Evolutionary conservation across 2,329 filamentous ascomycete species (phyloP).

Genomic region (Talaromyces verruculosus): DNA sequence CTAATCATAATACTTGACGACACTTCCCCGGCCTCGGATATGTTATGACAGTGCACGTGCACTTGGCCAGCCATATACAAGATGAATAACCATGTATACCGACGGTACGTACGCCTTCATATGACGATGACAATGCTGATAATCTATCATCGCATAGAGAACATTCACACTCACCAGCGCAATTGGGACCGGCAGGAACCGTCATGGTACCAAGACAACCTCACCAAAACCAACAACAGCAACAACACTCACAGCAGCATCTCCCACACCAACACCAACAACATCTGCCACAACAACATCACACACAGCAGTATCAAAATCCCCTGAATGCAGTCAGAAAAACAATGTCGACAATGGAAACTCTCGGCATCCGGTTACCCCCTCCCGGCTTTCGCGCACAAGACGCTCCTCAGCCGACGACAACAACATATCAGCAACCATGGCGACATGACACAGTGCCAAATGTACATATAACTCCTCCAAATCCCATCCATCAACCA

Average conservation of each 20-base stretch:
- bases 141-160: not conserved
- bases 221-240: not conserved
- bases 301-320: not conserved
- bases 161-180: not conserved
- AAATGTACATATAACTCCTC: not conserved
- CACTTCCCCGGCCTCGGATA: not conserved
- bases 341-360: constrained; percentile 21
- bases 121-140: not conserved
- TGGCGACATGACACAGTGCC: not conserved
- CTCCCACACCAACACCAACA: not conserved
- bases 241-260: not conserved
- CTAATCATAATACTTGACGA: not conserved
- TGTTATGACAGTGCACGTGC: not conserved
- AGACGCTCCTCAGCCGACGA: not conserved
- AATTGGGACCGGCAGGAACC: not conserved
- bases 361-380: constrained; percentile 18
- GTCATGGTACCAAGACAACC: not conserved
- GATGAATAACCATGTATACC: constrained; percentile 11
- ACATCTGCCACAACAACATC: not conserved
- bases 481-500: not conserved
- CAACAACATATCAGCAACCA: constrained; percentile 3
- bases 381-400: constrained; percentile 18
- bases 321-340: constrained; percentile 36
- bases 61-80: not conserved
- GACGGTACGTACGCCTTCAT: not conserved